Conservation (phyloP, 768 basidiomycete genomes). For the Strobilomyces dryophilus region DNA sequence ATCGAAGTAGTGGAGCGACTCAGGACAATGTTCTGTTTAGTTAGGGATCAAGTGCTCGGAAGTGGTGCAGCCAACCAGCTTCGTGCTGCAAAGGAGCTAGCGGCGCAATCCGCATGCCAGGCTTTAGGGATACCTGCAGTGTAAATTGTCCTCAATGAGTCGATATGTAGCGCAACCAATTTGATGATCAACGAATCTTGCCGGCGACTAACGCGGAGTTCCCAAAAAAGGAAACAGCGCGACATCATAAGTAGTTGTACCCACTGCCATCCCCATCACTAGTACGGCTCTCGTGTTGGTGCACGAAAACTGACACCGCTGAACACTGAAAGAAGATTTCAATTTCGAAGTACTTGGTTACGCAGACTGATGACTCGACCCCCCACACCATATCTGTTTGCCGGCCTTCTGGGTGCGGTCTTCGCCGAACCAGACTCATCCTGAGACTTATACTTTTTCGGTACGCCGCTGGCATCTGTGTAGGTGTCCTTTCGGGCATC, state of each 20-base stretch:
- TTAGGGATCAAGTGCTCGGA: slow-evolving; percentile 45
- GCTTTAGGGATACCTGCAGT: slow-evolving; percentile 20
- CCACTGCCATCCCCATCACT: too few relatives aligned
- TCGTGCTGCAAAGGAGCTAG: slow-evolving; percentile 43
- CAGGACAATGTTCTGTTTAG: slow-evolving; percentile 29
- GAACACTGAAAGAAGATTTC: neutral
- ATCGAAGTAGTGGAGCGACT: neutral
- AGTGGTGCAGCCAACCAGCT: slow-evolving; percentile 43
- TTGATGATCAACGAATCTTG: neutral
- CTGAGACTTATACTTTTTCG: neutral
- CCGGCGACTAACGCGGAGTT: slow-evolving; percentile 25
- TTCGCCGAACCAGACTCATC: neutral
- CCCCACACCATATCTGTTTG: slow-evolving; percentile 49
- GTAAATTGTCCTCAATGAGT: slow-evolving; percentile 3
- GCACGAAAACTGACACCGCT: too few relatives aligned
- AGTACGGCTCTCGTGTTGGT: too few relatives aligned
- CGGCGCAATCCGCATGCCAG: slow-evolving; percentile 43
- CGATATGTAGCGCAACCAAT: slow-evolving; percentile 1
- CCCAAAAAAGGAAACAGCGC: slow-evolving; percentile 15
- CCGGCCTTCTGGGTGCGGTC: slow-evolving; percentile 50
- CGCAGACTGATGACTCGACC: slow-evolving; percentile 33
- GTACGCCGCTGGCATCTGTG: neutral
- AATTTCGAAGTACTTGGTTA: neutral
- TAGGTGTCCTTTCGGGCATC: slow-evolving; percentile 59
- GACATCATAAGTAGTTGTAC: too few relatives aligned